Percentiles rank a stretch among this genome's conserved stretches.
Conservation (phyloP, 768 basidiomycete genomes). For the Boletus tomentosulus region DNA sequence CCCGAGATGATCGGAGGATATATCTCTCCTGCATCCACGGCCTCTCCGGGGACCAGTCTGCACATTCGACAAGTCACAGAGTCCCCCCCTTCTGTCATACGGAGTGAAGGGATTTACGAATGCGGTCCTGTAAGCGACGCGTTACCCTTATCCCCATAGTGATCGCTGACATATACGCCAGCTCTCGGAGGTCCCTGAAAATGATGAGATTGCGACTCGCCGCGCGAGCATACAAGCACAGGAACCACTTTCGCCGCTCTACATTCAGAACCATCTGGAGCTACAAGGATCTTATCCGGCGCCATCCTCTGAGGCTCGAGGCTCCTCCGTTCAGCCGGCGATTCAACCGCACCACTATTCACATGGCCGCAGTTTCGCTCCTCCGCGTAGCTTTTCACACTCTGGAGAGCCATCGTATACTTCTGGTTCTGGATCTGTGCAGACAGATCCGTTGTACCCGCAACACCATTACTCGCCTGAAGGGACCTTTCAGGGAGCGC, state of each 20-base stretch:
- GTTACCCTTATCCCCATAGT: background rate
- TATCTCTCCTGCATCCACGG: slow-evolving; percentile 42
- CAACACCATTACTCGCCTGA: slow-evolving; percentile 19
- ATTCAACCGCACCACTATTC: slow-evolving; percentile 18
- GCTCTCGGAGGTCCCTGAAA: slow-evolving; percentile 23
- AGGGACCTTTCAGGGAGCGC: slow-evolving; percentile 9
- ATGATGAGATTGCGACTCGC: slow-evolving; percentile 21
- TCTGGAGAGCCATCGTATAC: slow-evolving; percentile 16
- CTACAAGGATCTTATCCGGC: slow-evolving; percentile 13
- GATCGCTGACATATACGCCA: slow-evolving; percentile 2
- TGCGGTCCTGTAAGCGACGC: slow-evolving; percentile 21
- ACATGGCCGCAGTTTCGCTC: slow-evolving; percentile 8
- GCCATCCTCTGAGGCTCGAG: slow-evolving; percentile 15
- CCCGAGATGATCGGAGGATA: slow-evolving; percentile 31
- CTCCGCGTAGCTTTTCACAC: slow-evolving; percentile 11
- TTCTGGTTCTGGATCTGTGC: slow-evolving; percentile 10
- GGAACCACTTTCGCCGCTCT: slow-evolving; percentile 22
- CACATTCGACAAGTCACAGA: slow-evolving; percentile 25
- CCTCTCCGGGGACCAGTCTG: slow-evolving; percentile 38
- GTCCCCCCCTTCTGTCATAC: slow-evolving; percentile 17
- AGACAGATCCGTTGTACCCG: slow-evolving; percentile 11
- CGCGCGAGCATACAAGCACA: slow-evolving; percentile 25
- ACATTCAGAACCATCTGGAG: slow-evolving; percentile 17
- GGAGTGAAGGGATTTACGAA: slow-evolving; percentile 25
- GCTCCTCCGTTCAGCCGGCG: slow-evolving; percentile 14